Evolutionary conservation across 2,329 filamentous ascomycete species (phyloP).

Genomic region (Fusarium palustre): DNA sequence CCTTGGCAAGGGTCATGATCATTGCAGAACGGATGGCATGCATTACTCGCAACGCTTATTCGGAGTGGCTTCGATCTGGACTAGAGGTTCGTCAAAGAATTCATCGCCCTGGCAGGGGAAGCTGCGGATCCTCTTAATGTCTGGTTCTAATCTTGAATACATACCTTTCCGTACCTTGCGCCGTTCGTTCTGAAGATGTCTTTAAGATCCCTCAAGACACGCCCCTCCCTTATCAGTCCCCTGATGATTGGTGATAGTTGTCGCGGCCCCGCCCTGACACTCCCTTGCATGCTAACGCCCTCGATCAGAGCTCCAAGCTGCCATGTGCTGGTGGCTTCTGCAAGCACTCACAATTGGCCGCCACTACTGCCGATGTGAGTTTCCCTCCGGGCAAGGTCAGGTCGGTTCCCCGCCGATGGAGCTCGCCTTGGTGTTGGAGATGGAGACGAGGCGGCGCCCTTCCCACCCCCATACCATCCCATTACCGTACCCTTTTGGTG

Average conservation of each 20-base stretch:
- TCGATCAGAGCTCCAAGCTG: conserved; percentile 51
- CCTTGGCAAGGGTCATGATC: conserved; percentile 46
- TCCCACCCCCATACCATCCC: conserved; percentile 42
- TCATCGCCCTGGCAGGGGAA: conserved; percentile 44
- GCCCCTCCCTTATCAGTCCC: conserved; percentile 34
- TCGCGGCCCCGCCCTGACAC: conserved; percentile 47
- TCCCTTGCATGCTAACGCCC: conserved; percentile 55
- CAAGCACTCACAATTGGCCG: conserved; percentile 47
- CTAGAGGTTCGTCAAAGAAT: conserved; percentile 47
- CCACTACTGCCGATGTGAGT: conserved; percentile 44
- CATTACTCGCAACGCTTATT: conserved; percentile 34
- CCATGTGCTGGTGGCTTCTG: conserved; percentile 52
- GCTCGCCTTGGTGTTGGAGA: conserved; percentile 10
- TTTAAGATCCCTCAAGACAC: conserved; percentile 38
- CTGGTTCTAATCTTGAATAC: conserved; percentile 57
- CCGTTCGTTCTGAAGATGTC: conserved; percentile 40
- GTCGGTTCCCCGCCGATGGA: conserved; percentile 43
- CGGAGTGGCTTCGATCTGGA: conserved; percentile 36
- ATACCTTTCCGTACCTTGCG: conserved; percentile 51
- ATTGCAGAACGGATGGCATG: conserved; percentile 34
- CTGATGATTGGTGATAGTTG: conserved; percentile 46
- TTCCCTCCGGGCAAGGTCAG: conserved; percentile 46
- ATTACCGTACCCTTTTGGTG: conserved; percentile 45
- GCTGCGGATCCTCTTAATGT: conserved; percentile 47
- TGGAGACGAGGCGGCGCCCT: conserved; percentile 35